These are phyloP conservation scores for Yarrowia galli DNA, from an alignment of 1,139 yeast genomes.

Conservation along the genomic window DNA sequence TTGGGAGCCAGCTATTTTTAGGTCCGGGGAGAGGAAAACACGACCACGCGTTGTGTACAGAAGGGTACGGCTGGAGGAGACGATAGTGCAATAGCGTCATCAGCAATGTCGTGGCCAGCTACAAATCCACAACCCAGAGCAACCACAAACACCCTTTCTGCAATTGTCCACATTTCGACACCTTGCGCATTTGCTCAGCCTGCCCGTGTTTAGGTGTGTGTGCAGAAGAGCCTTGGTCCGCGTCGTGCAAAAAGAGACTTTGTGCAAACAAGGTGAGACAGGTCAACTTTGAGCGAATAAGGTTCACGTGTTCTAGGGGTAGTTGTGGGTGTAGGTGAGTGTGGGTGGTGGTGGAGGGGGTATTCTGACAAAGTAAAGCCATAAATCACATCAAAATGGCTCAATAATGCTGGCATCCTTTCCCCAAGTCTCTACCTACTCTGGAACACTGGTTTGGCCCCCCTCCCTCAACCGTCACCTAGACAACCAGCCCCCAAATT, in stretches of 20 bases:
- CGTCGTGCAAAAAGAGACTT: conserved; percentile 32
- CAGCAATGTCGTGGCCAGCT: too few species aligned
- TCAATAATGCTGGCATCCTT: too few species aligned
- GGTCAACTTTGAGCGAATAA: neutral
- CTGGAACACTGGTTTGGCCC: too few species aligned
- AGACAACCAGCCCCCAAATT: conserved; percentile 32
- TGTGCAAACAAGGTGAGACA: conserved; percentile 30
- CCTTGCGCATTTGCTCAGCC: conserved; percentile 23
- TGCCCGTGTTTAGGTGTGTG: conserved; percentile 29
- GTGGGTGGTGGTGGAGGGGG: too few species aligned
- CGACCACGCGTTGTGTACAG: neutral
- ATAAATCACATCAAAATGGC: too few species aligned
- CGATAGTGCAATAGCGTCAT: too few species aligned
- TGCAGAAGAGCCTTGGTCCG: conserved; percentile 29
- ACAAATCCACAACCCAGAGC: too few species aligned
- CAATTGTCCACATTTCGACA: too few species aligned
- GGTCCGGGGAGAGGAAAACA: neutral
- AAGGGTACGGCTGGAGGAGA: too few species aligned
- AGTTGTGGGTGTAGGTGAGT: neutral
- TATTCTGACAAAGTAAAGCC: neutral
- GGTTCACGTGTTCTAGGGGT: conserved; percentile 35
- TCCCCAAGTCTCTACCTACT: too few species aligned
- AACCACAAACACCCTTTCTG: too few species aligned
- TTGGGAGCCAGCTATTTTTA: neutral
- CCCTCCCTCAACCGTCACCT: neutral